Evolutionary conservation across 345 rosid genomes (phyloP), one percentile per base, ranked within the genome.

Genomic region (Acer negundo): DNA sequence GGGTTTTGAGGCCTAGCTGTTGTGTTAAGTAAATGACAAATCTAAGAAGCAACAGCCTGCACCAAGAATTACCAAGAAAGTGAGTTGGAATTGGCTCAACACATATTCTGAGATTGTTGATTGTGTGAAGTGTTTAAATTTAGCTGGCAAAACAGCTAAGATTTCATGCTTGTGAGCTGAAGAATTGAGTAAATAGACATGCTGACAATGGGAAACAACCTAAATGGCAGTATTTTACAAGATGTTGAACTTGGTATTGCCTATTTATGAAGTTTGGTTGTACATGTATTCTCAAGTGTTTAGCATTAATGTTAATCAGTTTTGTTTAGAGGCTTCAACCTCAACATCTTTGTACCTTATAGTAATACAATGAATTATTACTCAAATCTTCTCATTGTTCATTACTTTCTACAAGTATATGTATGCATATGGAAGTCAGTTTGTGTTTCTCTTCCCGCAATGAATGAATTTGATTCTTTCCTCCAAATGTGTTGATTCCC

Each of bases 391-490:
- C 62, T 19, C 7, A 13, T 19, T 56, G 62, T 24, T n/a, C 62
- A 56, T n/a, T 56, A 2, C 22, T 56, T n/a, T n/a, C 23, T n/a
- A 56, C 10, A n/a, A 56, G 62, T 8, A 20, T n/a, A n/a, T n/a
- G n/a, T n/a, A n/a, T n/a, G n/a, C n/a, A n/a, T n/a, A n/a, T n/a
- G n/a, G n/a, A n/a, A 42, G 46, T 42, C 0, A 11, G 49, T 46
- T 46, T 46, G 49, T 46, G 13, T 16, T 7, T 22, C 23, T 59
- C 23, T 59, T 13, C 62, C 12, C 12, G 3, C 10, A 16, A 35
- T 72, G 19, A 31, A 31, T 20, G 3, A 13, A 13, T 56, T 59
- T 12, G 56, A 73, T 73, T 58, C 76, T 24, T 73, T 73, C 40
- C 67, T 73, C 76, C 55, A 73, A 38, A 23, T 40, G 16, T 42